phyloP scores from a whole-genome alignment of 257 asterid genomes.

The Coffea eugenioides region DNA sequence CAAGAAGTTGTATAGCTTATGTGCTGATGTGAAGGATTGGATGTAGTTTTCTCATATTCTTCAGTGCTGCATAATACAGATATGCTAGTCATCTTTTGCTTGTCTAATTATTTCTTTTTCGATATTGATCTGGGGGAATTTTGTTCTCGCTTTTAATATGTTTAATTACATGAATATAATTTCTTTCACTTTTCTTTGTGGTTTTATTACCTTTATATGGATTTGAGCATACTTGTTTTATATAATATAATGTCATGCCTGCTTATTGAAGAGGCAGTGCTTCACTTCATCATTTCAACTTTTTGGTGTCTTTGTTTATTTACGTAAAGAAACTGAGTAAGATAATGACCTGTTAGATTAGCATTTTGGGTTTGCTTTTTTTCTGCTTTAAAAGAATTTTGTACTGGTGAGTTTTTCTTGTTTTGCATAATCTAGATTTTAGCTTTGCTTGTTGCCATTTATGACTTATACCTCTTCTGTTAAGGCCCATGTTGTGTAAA shows the following conservation, averaged over 20 bases:
- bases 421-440: not conserved
- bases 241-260: not conserved
- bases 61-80: not conserved
- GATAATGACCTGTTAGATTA: not conserved
- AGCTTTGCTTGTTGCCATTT: not conserved
- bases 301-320: not conserved
- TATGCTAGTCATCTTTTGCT: too few relatives aligned
- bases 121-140: not conserved
- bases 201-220: not conserved
- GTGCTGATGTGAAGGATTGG: not conserved
- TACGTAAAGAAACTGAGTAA: not conserved
- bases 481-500: not conserved
- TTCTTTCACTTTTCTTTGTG: not conserved
- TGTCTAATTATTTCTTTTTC: not conserved
- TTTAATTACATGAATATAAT: not conserved
- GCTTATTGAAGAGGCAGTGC: not conserved
- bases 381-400: not conserved
- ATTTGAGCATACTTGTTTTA: not conserved
- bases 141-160: not conserved
- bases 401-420: not conserved
- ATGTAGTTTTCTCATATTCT: not conserved
- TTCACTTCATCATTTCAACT: not conserved
- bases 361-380: not conserved
- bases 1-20: too few relatives aligned
- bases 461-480: not conserved